Percentiles rank a stretch among this genome's conserved stretches.
phyloP scores from a whole-genome alignment of 371 early-diverging fungal genomes.

The Mucor saturninus region DNA sequence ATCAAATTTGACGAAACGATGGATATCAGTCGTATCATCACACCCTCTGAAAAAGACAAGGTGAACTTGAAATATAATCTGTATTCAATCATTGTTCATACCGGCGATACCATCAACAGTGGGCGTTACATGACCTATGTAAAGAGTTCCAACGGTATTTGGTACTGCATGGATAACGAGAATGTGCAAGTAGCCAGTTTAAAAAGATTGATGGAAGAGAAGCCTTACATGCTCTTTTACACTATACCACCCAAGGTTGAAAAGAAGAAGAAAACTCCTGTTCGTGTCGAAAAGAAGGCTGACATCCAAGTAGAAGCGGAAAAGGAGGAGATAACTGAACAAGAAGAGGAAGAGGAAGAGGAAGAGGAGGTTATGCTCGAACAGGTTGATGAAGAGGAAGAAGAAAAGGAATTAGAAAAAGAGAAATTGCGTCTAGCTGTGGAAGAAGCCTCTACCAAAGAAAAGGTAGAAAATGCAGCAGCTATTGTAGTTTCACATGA shows the following conservation, averaged over 20 bases:
- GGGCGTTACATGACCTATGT: conserved; percentile 88
- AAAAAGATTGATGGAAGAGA: conserved; percentile 70
- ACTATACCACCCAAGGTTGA: conserved; percentile 29
- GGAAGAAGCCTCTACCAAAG: conserved; percentile 45
- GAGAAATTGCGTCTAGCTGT: conserved; percentile 31
- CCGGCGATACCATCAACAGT: conserved; percentile 73
- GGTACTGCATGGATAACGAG: conserved; percentile 86
- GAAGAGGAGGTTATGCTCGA: conserved; percentile 13
- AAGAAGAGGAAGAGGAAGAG: conserved; percentile 25
- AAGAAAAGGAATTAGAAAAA: conserved; percentile 38
- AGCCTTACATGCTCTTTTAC: conserved; percentile 88
- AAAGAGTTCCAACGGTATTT: conserved; percentile 77
- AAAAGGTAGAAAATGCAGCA: conserved; percentile 32
- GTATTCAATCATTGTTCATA: conserved; percentile 80
- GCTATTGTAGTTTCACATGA: conserved; percentile 59
- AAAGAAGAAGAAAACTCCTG: conserved; percentile 28
- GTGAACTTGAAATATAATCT: conserved; percentile 57
- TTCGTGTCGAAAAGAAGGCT: neutral
- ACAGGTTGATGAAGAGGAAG: conserved; percentile 19
- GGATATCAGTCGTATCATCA: conserved; percentile 41
- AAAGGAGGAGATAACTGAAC: neutral
- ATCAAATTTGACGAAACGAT: conserved; percentile 53
- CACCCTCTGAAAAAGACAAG: conserved; percentile 40
- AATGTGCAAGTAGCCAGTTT: conserved; percentile 72
- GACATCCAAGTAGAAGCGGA: conserved; percentile 21